A percentile compares a stretch with the other conserved stretches of the same genome.
Conservation (phyloP, 116 monocot genomes). For the Papilionanthe hybrid region DNA sequence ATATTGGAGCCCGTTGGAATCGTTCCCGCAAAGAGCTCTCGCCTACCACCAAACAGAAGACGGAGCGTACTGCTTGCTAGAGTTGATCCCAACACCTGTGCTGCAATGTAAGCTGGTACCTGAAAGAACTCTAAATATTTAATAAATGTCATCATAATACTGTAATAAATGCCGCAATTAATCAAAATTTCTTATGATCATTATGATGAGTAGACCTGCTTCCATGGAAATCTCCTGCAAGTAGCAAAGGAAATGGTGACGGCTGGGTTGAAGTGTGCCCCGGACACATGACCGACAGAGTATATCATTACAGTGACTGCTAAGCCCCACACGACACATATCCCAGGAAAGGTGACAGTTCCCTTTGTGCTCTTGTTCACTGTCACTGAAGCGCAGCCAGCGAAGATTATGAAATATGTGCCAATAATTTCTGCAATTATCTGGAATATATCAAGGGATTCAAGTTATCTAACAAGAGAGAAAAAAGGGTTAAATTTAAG, state of each 20-base stretch:
- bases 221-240: slow-evolving; percentile 72
- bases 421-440: slow-evolving; percentile 49
- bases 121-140: slow-evolving; percentile 5
- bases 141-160: no score
- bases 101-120: slow-evolving; percentile 59
- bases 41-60: slow-evolving; percentile 46
- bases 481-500: neutral
- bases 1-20: slow-evolving; percentile 52
- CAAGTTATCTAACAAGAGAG: neutral
- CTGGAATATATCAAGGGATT: slow-evolving; percentile 45
- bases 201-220: slow-evolving; percentile 32
- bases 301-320: slow-evolving; percentile 80
- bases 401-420: slow-evolving; percentile 57
- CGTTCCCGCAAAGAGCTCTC: slow-evolving; percentile 54
- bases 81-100: slow-evolving; percentile 59
- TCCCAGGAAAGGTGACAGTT: slow-evolving; percentile 61
- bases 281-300: slow-evolving; percentile 86
- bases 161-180: no score
- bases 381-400: slow-evolving; percentile 57
- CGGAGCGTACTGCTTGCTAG: slow-evolving; percentile 69
- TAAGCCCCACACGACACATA: slow-evolving; percentile 72
- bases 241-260: slow-evolving; percentile 82
- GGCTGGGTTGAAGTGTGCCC: slow-evolving; percentile 94
- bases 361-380: slow-evolving; percentile 44
- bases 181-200: no score